These are phyloP conservation scores for Pichia deserticola DNA, from an alignment of 805 yeast species.

Conservation along the genomic window DNA sequence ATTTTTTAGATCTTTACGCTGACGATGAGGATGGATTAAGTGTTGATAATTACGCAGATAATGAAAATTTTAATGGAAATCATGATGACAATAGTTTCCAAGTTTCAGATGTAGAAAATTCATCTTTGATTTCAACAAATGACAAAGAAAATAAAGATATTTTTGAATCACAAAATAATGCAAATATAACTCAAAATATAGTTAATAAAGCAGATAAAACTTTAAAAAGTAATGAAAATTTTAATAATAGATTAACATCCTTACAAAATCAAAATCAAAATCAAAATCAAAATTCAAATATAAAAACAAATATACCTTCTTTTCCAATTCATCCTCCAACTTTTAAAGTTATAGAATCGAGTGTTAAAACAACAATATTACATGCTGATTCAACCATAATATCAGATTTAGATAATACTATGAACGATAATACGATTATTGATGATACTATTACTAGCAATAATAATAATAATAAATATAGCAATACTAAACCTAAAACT, in stretches of 20 bases:
- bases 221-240: too few relatives aligned
- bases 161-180: too few relatives aligned
- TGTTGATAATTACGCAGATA: background rate
- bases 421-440: background rate
- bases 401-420: background rate
- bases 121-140: background rate
- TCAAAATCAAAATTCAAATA: too few relatives aligned
- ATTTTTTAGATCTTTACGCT: slow-evolving; percentile 6
- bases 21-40: background rate
- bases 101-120: too few relatives aligned
- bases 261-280: background rate
- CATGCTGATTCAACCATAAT: background rate
- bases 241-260: too few relatives aligned
- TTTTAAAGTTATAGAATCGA: background rate
- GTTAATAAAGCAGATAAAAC: too few relatives aligned
- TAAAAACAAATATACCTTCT: too few relatives aligned
- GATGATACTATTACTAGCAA: background rate
- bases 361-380: background rate
- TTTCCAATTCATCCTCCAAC: background rate
- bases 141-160: too few relatives aligned
- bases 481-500: background rate
- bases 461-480: background rate
- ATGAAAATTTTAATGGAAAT: background rate
- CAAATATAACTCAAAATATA: too few relatives aligned
- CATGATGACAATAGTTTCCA: background rate